Conservation (phyloP, 2,329 filamentous ascomycete genomes). For the Colletotrichum cuscutae region DNA sequence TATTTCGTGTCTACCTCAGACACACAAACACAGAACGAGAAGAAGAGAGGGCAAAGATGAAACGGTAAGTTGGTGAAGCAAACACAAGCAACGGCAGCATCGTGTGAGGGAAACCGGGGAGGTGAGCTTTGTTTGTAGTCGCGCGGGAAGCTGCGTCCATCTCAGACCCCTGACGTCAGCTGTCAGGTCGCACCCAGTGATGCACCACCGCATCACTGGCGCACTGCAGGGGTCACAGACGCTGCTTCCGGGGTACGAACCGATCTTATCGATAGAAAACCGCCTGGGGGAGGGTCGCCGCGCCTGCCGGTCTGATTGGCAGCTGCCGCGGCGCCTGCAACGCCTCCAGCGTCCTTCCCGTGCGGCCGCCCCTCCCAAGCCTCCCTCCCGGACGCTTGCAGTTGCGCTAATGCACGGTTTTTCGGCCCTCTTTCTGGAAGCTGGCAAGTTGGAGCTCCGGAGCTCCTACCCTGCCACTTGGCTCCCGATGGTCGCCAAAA, state of each 20-base stretch:
- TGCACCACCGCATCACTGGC: constrained; percentile 20
- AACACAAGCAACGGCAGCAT: constrained; percentile 11
- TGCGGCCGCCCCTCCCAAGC: constrained; percentile 7
- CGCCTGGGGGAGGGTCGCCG: background rate
- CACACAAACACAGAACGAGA: background rate
- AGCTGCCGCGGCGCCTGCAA: background rate
- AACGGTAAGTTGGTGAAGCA: constrained; percentile 4
- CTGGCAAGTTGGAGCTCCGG: background rate
- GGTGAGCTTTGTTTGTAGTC: constrained; percentile 30
- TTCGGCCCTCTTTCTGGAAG: constrained; percentile 33
- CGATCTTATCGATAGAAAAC: constrained; percentile 29
- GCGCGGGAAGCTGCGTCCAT: constrained; percentile 22
- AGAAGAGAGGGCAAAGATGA: background rate
- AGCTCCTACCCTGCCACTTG: constrained; percentile 2
- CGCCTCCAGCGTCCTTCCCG: background rate
- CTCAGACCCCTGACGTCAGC: constrained; percentile 28
- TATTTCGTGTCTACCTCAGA: background rate
- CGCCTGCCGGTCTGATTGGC: constrained; percentile 12
- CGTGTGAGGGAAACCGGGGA: constrained; percentile 11
- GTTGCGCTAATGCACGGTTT: constrained; percentile 32
- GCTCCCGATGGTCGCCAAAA: background rate
- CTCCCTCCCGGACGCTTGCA: constrained; percentile 26
- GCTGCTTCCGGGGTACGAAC: constrained; percentile 12
- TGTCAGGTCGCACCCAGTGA: constrained; percentile 25
- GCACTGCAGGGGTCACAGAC: constrained; percentile 14